Evolutionary conservation across 1,284 basidiomycete species (phyloP).

Genomic region (Inonotus obliquus): DNA sequence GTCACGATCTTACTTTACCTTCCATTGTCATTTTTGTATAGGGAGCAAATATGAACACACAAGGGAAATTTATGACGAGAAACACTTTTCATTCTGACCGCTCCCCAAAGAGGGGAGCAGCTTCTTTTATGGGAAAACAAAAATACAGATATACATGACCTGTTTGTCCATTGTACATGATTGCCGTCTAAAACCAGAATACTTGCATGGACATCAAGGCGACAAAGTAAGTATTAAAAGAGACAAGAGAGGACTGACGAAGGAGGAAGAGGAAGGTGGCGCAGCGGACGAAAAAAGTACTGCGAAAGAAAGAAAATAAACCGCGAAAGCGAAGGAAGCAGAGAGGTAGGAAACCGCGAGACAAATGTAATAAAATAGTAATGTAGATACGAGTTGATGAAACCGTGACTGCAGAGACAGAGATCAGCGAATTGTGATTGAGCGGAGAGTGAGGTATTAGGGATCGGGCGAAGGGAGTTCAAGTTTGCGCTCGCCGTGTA

Average conservation of each 20-base stretch:
- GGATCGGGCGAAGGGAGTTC: conserved; percentile 8
- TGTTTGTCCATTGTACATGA: neutral
- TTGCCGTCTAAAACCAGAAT: neutral
- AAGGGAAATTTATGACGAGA: neutral
- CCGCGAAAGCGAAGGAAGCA: neutral
- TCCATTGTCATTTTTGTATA: neutral
- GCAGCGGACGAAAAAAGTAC: neutral
- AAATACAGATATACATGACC: neutral
- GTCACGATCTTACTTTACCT: neutral
- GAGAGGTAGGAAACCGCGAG: neutral
- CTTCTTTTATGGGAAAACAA: neutral
- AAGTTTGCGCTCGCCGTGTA: conserved; percentile 49
- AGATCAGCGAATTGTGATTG: neutral
- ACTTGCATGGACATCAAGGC: conserved; percentile 8
- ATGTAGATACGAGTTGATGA: neutral
- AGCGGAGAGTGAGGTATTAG: neutral
- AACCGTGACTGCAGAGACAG: neutral
- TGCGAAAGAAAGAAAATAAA: neutral
- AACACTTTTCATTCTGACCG: neutral
- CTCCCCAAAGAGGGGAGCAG: neutral
- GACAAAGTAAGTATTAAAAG: neutral
- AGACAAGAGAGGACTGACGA: neutral
- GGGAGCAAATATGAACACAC: neutral
- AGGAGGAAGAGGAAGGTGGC: neutral
- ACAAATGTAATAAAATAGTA: conserved; percentile 1